Evolutionary conservation across 306 rosid genomes (phyloP), one percentile per base, ranked within the genome.

Genomic region (Betula pendula): DNA sequence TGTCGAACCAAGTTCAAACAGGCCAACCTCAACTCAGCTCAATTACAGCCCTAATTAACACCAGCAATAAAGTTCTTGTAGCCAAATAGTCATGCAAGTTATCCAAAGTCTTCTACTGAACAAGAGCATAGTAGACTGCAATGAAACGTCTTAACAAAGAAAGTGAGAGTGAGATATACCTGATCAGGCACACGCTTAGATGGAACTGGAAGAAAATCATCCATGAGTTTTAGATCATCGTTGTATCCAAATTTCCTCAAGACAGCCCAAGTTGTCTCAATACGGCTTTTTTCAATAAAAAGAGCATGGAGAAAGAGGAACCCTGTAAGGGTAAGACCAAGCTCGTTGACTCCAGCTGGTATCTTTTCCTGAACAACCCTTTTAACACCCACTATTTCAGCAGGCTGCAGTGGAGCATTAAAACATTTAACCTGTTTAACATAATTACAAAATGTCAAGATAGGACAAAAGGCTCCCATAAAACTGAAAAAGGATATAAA

Each of bases 211-310:
- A 89, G 87, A 81, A 84, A 81, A 80, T 95, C 92, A 44, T 84
- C 92, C 78, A 70, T 85, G 76, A 95, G 91, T 84, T 90, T 90
- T 72, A 95, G 84, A 81, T 89, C 86, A 85, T 90, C 84, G 59
- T 89, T 84, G 77, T 95, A 95, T 72, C 98, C 98, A 73, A 85
- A 95, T 87, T 85, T 84, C 80, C 98, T 87, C 56, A 95, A 82
- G 63, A 95, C 97, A 29, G 96, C 87, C 98, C 98, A 95, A 52
- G 92, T 79, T 79, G 96, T 86, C 88, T 95, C 98, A 42, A 89
- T 85, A 75, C 82, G 89, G 75, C 92, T 93, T 82, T 84, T 89
- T 68, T 85, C 91, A 72, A 95, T 81, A 85, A 95, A 95, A 80
- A 90, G 88, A 77, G 77, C 78, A 80, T 95, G 96, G 79, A 90